These are phyloP conservation scores for Thalassiosira exigua DNA, from an alignment of 352 stramenopile species.

Conservation along the genomic window DNA sequence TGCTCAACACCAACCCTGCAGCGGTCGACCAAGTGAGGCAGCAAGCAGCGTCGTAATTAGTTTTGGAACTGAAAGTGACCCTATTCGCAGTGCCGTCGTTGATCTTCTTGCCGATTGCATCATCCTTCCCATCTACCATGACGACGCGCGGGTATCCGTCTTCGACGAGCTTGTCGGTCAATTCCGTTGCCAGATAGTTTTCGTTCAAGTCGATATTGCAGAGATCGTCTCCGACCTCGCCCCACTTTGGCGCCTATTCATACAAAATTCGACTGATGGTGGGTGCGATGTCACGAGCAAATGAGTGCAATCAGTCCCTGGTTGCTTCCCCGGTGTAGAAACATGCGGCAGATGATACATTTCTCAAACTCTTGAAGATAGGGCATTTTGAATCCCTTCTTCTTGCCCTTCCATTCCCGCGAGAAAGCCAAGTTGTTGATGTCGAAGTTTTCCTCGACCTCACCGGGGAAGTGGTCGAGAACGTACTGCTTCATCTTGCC, in stretches of 20 bases:
- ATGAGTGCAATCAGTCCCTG: too few relatives aligned
- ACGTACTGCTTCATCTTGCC: slow-evolving; percentile 14
- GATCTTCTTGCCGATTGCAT: background rate
- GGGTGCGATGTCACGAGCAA: too few relatives aligned
- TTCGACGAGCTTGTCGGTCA: background rate
- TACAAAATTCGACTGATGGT: slow-evolving; percentile 1
- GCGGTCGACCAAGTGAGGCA: background rate
- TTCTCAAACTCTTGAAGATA: slow-evolving; percentile 6
- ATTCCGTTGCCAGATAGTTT: background rate
- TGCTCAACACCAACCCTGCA: background rate
- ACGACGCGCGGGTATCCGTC: background rate
- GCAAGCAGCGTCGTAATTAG: background rate
- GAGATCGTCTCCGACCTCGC: background rate
- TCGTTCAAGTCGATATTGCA: background rate
- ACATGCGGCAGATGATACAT: slow-evolving; percentile 14
- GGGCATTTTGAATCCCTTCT: slow-evolving; percentile 4
- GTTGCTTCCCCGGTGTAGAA: too few relatives aligned
- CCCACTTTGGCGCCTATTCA: slow-evolving; percentile 2
- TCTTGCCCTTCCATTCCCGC: too few relatives aligned
- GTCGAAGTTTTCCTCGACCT: slow-evolving; percentile 5
- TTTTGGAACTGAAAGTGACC: background rate
- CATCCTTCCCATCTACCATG: background rate
- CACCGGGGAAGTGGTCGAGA: background rate
- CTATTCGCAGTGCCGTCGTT: background rate
- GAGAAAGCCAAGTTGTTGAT: background rate